Conservation (phyloP, 78 protist genomes). For the Pigoraptor vietnamica region DNA sequence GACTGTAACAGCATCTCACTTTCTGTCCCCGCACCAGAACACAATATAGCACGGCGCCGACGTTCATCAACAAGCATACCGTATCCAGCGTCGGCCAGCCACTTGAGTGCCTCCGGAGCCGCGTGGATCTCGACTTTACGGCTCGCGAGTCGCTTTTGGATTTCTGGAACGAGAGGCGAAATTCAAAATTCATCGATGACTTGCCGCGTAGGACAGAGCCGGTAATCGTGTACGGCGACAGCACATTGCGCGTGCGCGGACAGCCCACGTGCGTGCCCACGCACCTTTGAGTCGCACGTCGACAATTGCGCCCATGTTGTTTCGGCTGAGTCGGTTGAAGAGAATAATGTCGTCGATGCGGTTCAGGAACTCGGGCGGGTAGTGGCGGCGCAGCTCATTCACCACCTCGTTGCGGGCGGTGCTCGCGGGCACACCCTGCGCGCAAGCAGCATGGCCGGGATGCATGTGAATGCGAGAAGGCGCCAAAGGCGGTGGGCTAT, state of each 20-base stretch:
- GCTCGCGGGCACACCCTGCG: background rate
- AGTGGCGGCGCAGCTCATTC: slow-evolving; percentile 54
- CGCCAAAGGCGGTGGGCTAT: too few species aligned
- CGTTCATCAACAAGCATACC: background rate
- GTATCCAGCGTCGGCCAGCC: slow-evolving; percentile 46
- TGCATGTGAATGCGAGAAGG: too few species aligned
- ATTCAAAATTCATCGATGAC: background rate
- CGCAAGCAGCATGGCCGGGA: too few species aligned
- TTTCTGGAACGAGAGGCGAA: slow-evolving; percentile 31
- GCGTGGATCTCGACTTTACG: slow-evolving; percentile 47
- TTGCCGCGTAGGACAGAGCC: too few species aligned
- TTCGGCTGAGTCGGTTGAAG: slow-evolving; percentile 61
- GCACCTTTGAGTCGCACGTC: background rate
- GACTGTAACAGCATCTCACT: too few species aligned
- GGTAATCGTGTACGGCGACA: too few species aligned
- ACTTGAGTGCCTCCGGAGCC: slow-evolving; percentile 34
- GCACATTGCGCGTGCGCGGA: too few species aligned
- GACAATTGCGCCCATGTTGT: slow-evolving; percentile 50
- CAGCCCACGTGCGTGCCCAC: background rate
- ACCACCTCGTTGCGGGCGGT: slow-evolving; percentile 48
- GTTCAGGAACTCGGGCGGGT: slow-evolving; percentile 96
- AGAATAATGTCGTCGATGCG: slow-evolving; percentile 93
- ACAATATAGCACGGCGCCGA: background rate
- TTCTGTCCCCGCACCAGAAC: too few species aligned
- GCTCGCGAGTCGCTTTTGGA: slow-evolving; percentile 66